Conservation (phyloP, 1,284 basidiomycete species). For the Tylopilus sp. region DNA sequence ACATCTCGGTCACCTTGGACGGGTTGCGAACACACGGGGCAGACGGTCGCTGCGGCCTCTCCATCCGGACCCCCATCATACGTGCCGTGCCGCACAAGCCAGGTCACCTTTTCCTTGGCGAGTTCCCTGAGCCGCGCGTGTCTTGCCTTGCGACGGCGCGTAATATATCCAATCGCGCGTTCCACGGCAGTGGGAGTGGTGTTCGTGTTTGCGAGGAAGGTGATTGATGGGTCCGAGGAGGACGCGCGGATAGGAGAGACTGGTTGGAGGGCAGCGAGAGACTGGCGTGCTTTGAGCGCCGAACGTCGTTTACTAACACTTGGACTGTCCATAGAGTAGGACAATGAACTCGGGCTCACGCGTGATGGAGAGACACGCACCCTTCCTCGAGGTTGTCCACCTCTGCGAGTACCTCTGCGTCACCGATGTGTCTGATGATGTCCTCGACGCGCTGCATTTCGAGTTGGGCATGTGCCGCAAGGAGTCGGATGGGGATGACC, state of each 20-base stretch:
- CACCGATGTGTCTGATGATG: slow-evolving; percentile 59
- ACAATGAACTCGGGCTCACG: slow-evolving; percentile 9
- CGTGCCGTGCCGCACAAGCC: slow-evolving; percentile 15
- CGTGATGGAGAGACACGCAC: slow-evolving; percentile 23
- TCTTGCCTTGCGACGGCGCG: slow-evolving; percentile 60
- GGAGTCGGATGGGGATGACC: slow-evolving; percentile 60
- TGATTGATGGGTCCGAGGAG: background rate
- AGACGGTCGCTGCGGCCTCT: slow-evolving; percentile 43
- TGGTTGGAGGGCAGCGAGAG: slow-evolving; percentile 36
- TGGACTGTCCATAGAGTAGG: slow-evolving; percentile 25
- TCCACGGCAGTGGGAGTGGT: slow-evolving; percentile 40
- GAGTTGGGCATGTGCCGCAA: slow-evolving; percentile 56
- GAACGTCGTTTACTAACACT: slow-evolving; percentile 51
- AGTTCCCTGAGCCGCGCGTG: slow-evolving; percentile 59
- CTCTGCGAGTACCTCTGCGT: slow-evolving; percentile 40
- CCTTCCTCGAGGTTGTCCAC: slow-evolving; percentile 45
- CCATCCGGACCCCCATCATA: slow-evolving; percentile 22
- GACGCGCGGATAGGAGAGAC: slow-evolving; percentile 17
- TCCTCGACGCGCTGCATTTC: slow-evolving; percentile 63
- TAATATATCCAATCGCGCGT: slow-evolving; percentile 54
- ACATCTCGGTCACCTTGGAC: slow-evolving; percentile 65
- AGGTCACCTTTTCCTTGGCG: slow-evolving; percentile 48
- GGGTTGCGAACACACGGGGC: slow-evolving; percentile 59
- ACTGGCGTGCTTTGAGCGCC: slow-evolving; percentile 60
- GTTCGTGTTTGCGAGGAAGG: slow-evolving; percentile 14